phyloP scores from a whole-genome alignment of 768 basidiomycete genomes.

The Tephrocybe sp. region DNA sequence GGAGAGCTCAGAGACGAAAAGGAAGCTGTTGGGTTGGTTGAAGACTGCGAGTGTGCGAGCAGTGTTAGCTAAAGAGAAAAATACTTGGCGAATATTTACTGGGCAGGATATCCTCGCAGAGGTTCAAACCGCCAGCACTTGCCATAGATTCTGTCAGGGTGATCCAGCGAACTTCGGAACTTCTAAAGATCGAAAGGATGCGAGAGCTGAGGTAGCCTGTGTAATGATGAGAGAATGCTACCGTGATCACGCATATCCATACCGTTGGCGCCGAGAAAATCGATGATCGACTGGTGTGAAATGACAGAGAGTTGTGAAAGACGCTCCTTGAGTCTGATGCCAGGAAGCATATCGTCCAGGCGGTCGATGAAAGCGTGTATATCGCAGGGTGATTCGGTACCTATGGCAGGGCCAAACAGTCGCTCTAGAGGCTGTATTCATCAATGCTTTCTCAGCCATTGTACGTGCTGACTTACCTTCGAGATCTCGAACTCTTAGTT shows the following conservation, averaged over 20 bases:
- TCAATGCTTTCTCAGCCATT: conserved; percentile 1
- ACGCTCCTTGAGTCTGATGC: conserved; percentile 45
- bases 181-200: conserved; percentile 44
- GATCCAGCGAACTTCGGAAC: conserved; percentile 44
- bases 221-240: background rate
- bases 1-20: conserved; percentile 48
- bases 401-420: conserved; percentile 40
- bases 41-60: conserved; percentile 39
- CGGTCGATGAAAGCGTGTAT: conserved; percentile 34
- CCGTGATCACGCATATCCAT: conserved; percentile 3
- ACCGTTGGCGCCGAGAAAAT: conserved; percentile 39
- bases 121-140: conserved; percentile 50
- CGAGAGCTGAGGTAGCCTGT: conserved; percentile 49
- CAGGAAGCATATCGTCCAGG: conserved; percentile 45
- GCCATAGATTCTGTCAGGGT: conserved; percentile 44
- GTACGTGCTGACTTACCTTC: conserved; percentile 31
- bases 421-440: conserved; percentile 30
- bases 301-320: conserved; percentile 28
- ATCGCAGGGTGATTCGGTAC: conserved; percentile 39
- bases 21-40: conserved; percentile 49
- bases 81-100: conserved; percentile 28
- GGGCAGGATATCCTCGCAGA: conserved; percentile 43
- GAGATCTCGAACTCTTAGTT: conserved; percentile 25
- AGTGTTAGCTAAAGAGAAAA: conserved; percentile 10
- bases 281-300: conserved; percentile 43